A percentile compares a stretch with the other conserved stretches of the same genome.
Conservation (phyloP, 768 basidiomycete species). For the Sporobolomyces roseus region DNA sequence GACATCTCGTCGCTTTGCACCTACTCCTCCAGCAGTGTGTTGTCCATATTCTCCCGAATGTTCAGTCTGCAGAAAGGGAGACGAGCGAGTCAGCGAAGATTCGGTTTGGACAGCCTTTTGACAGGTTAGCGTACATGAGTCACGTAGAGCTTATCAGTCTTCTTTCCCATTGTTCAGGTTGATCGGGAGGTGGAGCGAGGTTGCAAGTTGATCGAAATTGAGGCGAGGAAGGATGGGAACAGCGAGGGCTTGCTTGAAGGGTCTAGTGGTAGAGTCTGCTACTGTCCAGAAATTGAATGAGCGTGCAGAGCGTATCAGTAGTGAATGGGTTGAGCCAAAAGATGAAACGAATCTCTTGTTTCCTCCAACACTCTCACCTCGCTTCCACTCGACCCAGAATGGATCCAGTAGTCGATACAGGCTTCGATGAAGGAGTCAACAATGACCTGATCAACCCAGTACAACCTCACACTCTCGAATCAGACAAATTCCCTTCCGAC, state of each 20-base stretch:
- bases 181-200: neutral
- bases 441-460: conserved; percentile 23
- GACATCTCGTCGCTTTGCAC: conserved; percentile 54
- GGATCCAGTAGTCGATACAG: conserved; percentile 21
- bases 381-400: neutral
- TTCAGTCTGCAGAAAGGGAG: conserved; percentile 59
- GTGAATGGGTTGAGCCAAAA: too few species aligned
- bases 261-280: too few species aligned
- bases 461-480: conserved; percentile 1
- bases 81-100: neutral
- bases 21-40: conserved; percentile 69
- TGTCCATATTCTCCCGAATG: conserved; percentile 75
- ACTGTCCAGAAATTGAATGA: too few species aligned
- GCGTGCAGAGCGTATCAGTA: too few species aligned
- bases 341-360: too few species aligned
- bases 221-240: neutral
- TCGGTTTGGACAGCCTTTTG: too few species aligned
- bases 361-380: neutral
- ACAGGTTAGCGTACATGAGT: conserved; percentile 53
- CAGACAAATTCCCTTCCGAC: neutral
- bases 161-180: conserved; percentile 4
- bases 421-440: conserved; percentile 11
- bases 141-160: conserved; percentile 62
- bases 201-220: neutral
- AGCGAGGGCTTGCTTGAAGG: too few species aligned